These are phyloP conservation scores for Pyrenophora seminiperda DNA, from an alignment of 2,329 filamentous ascomycete species.

Conservation along the genomic window DNA sequence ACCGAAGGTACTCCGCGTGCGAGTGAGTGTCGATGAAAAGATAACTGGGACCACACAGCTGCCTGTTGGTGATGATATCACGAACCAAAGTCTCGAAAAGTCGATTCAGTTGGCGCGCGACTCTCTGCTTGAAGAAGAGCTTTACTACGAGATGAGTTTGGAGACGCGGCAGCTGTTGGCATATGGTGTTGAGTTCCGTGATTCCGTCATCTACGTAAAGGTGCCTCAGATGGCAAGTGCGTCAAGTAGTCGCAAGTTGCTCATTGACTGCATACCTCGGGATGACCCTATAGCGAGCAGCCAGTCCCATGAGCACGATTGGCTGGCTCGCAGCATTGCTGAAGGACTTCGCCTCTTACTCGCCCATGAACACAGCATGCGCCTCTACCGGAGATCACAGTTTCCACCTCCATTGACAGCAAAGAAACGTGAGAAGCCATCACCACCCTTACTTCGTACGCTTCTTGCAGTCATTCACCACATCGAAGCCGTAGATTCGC, in stretches of 20 bases:
- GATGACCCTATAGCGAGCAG: constrained; percentile 51
- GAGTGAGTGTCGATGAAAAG: constrained; percentile 62
- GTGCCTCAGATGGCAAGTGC: constrained; percentile 20
- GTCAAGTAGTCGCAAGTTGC: constrained; percentile 61
- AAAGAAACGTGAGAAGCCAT: constrained; percentile 55
- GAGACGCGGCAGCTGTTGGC: constrained; percentile 77
- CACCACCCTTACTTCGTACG: constrained; percentile 65
- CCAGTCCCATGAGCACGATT: constrained; percentile 39
- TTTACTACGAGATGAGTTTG: constrained; percentile 86
- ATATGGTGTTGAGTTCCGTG: constrained; percentile 70
- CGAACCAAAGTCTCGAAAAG: constrained; percentile 65
- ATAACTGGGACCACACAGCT: constrained; percentile 62
- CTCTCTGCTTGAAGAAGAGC: constrained; percentile 80
- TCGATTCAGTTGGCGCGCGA: constrained; percentile 77
- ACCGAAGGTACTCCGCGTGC: constrained; percentile 69
- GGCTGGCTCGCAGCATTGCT: constrained; percentile 68
- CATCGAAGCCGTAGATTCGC: constrained; percentile 41
- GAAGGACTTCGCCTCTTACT: constrained; percentile 77
- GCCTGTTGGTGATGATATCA: constrained; percentile 30
- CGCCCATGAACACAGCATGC: constrained; percentile 77
- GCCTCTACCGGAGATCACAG: constrained; percentile 70
- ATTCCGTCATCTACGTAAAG: constrained; percentile 47
- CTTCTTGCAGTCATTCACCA: constrained; percentile 62
- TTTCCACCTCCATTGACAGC: constrained; percentile 62
- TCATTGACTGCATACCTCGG: constrained; percentile 70